Conservation (phyloP, 179 eudicot genomes). For the Silene coronaria region DNA sequence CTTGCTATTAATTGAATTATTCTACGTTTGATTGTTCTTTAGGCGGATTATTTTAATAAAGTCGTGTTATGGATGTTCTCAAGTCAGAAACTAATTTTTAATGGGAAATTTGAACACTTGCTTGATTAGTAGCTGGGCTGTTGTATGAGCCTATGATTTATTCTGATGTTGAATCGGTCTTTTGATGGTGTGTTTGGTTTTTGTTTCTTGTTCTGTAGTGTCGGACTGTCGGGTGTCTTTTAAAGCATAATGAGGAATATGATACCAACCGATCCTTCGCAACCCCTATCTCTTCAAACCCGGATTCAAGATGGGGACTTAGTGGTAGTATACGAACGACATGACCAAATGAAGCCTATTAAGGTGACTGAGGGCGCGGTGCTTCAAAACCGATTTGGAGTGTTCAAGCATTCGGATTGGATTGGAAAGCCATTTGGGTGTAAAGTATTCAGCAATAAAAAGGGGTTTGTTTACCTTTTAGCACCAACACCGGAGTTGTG, state of each 20-base stretch:
- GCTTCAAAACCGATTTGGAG: constrained; percentile 78
- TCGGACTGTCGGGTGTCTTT: not conserved
- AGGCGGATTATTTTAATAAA: too few relatives aligned
- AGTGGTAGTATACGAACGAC: constrained; percentile 75
- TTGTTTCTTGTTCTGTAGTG: not conserved
- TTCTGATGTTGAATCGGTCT: not conserved
- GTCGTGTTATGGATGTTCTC: too few relatives aligned
- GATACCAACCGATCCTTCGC: constrained; percentile 44
- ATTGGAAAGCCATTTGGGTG: constrained; percentile 80
- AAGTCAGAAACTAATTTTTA: too few relatives aligned
- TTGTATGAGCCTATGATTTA: not conserved
- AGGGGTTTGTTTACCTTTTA: constrained; percentile 72
- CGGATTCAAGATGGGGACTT: constrained; percentile 60
- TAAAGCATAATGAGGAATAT: constrained; percentile 16
- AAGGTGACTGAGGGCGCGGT: constrained; percentile 39
- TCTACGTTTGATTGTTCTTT: too few relatives aligned
- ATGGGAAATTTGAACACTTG: not conserved
- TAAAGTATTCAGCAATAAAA: constrained; percentile 71
- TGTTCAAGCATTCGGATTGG: constrained; percentile 78
- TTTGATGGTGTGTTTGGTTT: constrained; percentile 1
- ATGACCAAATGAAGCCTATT: constrained; percentile 65
- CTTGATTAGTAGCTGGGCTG: not conserved
- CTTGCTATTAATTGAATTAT: too few relatives aligned
- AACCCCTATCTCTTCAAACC: constrained; percentile 47
- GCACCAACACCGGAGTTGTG: constrained; percentile 97